Evolutionary conservation across 2,329 filamentous ascomycete species (phyloP).

Genomic region (Cladosporium sp.): DNA sequence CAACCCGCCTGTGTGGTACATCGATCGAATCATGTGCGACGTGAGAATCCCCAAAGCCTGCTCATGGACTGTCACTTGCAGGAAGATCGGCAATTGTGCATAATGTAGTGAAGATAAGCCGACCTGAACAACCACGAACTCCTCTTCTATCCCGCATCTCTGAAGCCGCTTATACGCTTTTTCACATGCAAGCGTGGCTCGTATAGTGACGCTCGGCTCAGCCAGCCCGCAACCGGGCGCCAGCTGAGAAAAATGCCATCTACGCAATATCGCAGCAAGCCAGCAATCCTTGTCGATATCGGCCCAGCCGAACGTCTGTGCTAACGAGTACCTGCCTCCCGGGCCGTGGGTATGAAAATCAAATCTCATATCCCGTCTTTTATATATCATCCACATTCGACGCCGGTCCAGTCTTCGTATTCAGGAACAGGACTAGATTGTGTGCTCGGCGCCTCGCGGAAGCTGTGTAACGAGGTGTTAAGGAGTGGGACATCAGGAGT

Average conservation of each 20-base stretch:
- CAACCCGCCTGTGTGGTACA: background rate
- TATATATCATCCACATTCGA: background rate
- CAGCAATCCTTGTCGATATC: background rate
- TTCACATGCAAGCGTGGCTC: too few species aligned
- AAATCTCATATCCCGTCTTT: constrained; percentile 2
- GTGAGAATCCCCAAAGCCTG: background rate
- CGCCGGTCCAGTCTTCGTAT: background rate
- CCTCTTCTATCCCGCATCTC: too few species aligned
- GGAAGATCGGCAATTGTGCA: background rate
- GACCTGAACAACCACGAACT: too few species aligned
- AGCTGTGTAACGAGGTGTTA: background rate
- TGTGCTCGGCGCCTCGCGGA: background rate
- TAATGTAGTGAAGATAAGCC: background rate
- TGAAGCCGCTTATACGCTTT: too few species aligned
- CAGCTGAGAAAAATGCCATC: background rate
- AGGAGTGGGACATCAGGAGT: too few species aligned
- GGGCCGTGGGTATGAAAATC: background rate
- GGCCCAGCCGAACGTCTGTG: background rate
- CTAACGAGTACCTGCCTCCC: background rate
- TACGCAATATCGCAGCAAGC: background rate
- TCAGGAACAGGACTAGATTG: background rate
- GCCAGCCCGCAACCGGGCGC: background rate
- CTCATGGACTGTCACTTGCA: background rate
- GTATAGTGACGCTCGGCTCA: background rate
- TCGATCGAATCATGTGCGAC: background rate